Evolutionary conservation across 2,329 filamentous ascomycete genomes (phyloP).

Genomic region (Cadophora gregata): DNA sequence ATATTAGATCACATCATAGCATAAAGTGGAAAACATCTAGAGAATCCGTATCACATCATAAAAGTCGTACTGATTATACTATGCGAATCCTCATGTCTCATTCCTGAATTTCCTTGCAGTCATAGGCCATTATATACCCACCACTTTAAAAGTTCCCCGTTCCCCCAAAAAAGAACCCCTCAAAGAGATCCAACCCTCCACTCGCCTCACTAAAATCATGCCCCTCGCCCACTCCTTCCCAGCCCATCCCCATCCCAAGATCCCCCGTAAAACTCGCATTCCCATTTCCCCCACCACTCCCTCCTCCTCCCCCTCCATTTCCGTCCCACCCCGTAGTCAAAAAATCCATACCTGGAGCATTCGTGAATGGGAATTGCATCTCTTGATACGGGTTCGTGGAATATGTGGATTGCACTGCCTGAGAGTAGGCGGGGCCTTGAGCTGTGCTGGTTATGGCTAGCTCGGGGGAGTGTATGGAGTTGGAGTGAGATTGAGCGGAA

Average conservation of each 20-base stretch:
- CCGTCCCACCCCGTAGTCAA: conserved; percentile 30
- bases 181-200: conserved; percentile 52
- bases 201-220: conserved; percentile 41
- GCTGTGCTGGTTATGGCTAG: not conserved
- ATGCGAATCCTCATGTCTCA: too few species aligned
- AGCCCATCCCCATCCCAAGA: conserved; percentile 33
- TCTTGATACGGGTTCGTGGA: conserved; percentile 27
- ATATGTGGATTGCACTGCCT: conserved; percentile 24
- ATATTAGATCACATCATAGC: too few species aligned
- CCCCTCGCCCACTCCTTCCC: conserved; percentile 29
- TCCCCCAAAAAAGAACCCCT: conserved; percentile 60
- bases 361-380: conserved; percentile 37
- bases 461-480: conserved; percentile 9
- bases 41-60: too few species aligned
- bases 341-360: conserved; percentile 40
- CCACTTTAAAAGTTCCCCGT: conserved; percentile 31
- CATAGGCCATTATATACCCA: not conserved
- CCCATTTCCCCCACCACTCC: conserved; percentile 25
- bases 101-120: too few species aligned
- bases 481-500: conserved; percentile 11
- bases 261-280: conserved; percentile 27
- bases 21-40: too few species aligned
- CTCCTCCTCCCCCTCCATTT: conserved; percentile 23
- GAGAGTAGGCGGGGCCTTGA: conserved; percentile 13
- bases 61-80: too few species aligned